Conservation (phyloP, 495 filamentous ascomycete species). For the Cenococcum geophilum region DNA sequence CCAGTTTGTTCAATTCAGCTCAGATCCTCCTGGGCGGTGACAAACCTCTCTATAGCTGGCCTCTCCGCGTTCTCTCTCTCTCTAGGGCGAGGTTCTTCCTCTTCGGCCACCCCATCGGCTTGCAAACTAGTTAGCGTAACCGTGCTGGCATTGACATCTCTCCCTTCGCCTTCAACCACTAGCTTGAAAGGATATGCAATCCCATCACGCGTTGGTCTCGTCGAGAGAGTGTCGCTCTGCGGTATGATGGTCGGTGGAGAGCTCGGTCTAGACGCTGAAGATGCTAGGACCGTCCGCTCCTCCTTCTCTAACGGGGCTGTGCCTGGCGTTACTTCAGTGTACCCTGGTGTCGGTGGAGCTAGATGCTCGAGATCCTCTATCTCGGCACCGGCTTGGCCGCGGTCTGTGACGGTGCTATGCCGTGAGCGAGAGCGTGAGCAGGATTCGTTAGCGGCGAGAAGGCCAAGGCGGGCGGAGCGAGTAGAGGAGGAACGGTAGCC, state of each 20-base stretch:
- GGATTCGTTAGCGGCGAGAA: not conserved
- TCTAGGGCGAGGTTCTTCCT: not conserved
- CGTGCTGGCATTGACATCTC: slow-evolving; percentile 26
- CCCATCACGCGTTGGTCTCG: slow-evolving; percentile 24
- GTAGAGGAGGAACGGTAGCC: slow-evolving; percentile 1
- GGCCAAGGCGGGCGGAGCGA: not conserved
- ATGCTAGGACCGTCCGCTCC: not conserved
- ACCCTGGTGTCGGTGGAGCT: not conserved
- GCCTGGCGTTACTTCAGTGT: not conserved
- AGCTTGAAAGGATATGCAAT: slow-evolving; percentile 31
- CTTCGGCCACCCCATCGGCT: not conserved
- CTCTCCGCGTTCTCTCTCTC: slow-evolving; percentile 10
- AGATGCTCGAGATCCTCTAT: slow-evolving; percentile 1
- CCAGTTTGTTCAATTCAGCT: not conserved
- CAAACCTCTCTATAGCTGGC: slow-evolving; percentile 25
- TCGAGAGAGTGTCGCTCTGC: slow-evolving; percentile 16
- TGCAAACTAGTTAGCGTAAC: slow-evolving; percentile 20
- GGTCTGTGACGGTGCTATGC: slow-evolving; percentile 20
- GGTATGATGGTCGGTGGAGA: slow-evolving; percentile 20
- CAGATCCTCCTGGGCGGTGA: slow-evolving; percentile 17
- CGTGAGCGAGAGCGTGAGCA: slow-evolving; percentile 18
- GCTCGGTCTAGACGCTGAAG: slow-evolving; percentile 8
- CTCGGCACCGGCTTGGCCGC: slow-evolving; percentile 12
- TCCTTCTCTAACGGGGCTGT: not conserved
- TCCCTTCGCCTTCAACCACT: slow-evolving; percentile 18